Evolutionary conservation across 2,329 filamentous ascomycete species (phyloP).

Genomic region (Botrytis elliptica): DNA sequence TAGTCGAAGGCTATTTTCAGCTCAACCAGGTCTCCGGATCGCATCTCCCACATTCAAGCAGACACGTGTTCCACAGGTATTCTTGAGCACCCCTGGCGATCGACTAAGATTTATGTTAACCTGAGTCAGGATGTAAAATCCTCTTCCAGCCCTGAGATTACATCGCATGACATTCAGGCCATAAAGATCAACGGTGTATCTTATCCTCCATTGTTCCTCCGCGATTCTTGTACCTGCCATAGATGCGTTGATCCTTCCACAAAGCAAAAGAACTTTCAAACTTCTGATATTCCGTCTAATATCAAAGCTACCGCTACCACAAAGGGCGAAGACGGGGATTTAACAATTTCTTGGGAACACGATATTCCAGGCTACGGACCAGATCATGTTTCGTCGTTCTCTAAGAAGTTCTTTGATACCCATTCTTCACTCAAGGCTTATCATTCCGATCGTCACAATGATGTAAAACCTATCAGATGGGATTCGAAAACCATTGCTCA

Average conservation of each 20-base stretch:
- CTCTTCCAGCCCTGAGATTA: background rate
- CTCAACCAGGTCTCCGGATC: background rate
- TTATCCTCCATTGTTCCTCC: constrained; percentile 42
- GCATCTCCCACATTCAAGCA: background rate
- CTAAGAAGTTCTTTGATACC: constrained; percentile 24
- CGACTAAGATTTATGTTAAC: background rate
- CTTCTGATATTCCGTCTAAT: constrained; percentile 57
- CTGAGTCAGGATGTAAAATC: background rate
- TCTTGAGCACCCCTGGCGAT: background rate
- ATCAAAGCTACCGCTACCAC: constrained; percentile 44
- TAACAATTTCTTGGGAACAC: constrained; percentile 55
- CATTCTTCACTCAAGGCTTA: background rate
- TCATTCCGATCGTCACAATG: constrained; percentile 4
- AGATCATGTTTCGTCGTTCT: constrained; percentile 34
- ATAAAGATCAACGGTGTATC: background rate
- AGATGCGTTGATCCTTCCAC: constrained; percentile 57
- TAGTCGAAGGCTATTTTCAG: background rate
- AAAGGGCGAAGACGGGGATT: constrained; percentile 42
- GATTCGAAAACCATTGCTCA: constrained; percentile 45
- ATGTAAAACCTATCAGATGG: constrained; percentile 41
- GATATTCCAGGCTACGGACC: constrained; percentile 45
- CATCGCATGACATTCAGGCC: background rate
- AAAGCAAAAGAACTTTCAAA: constrained; percentile 63
- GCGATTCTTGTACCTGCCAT: constrained; percentile 59
- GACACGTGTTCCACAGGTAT: background rate